Base-by-base conservation (phyloP, 2,329 filamentous ascomycete species). In the Stachybotrys echinatus region DNA sequence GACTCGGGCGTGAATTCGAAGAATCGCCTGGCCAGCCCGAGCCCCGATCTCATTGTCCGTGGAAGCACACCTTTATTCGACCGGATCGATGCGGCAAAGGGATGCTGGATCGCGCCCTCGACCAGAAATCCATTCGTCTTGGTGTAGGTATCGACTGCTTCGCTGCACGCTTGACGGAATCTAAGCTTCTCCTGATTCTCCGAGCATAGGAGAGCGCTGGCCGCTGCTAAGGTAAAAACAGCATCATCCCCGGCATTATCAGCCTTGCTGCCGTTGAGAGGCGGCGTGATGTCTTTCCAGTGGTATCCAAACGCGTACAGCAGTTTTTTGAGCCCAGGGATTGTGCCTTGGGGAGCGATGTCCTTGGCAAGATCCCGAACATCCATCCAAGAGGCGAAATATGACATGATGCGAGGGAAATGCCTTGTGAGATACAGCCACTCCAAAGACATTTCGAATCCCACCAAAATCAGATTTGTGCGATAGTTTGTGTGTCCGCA, bases 221-320 rank as follows among this genome's bases (percentile, higher is more conserved):
- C 48, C 2, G 56, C 10, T 3, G 52, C 56, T 4, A 49, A 48
- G 2, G 44, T 56, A 6, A 45, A 50, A 0, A 58, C 48, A 4
- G 54, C 54, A 23, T 55, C 51, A 18, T 58, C 50, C 23, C 54
- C 55, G 1, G 52, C 56, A 38, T 56, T 55, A 18, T 55, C 52
- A 14, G 54, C 50, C 8, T n/a, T 37, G 3, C 48, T 50, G 8
- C 34, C n/a, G n/a, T 20, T 45, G 21, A 37, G 23, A 20, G 17
- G 43, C 1, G 48, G 27, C 14, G 34, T 43, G 8, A 57, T 8
- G 21, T 55, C 47, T 12, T 52, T 37, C 50, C 49, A 40, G 20
- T 43, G 23, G 37, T 55, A 57, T 6, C 31, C 20, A 23, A 47
- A 52, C 0, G 39, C 3, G 12, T 52, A 18, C n/a, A 56, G 47